Evolutionary conservation across 108 stramenopile species (phyloP).

Genomic region (Chaetoceros tenuissimus): DNA sequence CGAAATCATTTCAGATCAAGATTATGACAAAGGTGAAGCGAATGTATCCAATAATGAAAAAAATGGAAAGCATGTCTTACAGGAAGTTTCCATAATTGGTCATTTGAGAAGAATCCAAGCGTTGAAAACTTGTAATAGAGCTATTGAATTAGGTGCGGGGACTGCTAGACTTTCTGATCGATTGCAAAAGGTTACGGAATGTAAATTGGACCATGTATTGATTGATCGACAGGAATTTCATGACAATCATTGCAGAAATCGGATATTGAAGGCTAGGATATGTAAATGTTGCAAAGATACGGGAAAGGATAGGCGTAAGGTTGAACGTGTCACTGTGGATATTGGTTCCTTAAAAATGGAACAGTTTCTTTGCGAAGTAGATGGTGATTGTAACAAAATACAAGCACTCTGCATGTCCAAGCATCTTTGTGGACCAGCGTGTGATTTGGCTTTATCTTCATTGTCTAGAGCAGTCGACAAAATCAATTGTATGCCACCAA

Average conservation of each 20-base stretch:
- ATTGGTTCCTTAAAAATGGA: slow-evolving; percentile 4
- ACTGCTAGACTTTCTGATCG: slow-evolving; percentile 16
- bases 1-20: not conserved
- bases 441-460: slow-evolving; percentile 13
- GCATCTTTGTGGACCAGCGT: slow-evolving; percentile 19
- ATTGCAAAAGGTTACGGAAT: slow-evolving; percentile 5
- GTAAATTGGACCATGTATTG: slow-evolving; percentile 7
- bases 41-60: not conserved
- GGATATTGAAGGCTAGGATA: slow-evolving; percentile 5
- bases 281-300: no score
- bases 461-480: no score
- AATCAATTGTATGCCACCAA: slow-evolving; percentile 2
- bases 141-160: slow-evolving; percentile 14
- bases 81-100: slow-evolving; percentile 13
- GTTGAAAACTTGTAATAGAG: slow-evolving; percentile 1
- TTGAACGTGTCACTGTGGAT: slow-evolving; percentile 1
- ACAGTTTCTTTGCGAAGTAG: not conserved
- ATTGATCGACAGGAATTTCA: slow-evolving; percentile 19
- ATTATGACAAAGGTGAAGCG: not conserved
- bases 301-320: not conserved
- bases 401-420: slow-evolving; percentile 16
- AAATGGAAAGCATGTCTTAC: slow-evolving; percentile 17
- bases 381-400: not conserved
- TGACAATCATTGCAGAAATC: slow-evolving; percentile 12
- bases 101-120: slow-evolving; percentile 14